A percentile compares a stretch with the other conserved stretches of the same genome.
phyloP scores from a whole-genome alignment of 2,329 filamentous ascomycete species.

The Hirsutella thompsonii region DNA sequence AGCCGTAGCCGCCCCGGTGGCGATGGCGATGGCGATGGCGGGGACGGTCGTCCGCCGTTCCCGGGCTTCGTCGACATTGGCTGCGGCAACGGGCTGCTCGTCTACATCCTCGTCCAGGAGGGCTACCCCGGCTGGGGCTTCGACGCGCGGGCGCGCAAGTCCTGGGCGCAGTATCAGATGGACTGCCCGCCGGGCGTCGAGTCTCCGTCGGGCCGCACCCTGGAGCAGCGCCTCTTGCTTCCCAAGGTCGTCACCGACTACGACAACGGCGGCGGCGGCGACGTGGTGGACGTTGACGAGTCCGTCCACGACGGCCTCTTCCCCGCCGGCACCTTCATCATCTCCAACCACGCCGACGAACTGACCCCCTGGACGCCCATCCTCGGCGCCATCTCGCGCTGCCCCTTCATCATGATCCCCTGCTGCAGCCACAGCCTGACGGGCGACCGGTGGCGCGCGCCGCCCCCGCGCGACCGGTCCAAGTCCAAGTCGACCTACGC shows the following conservation, averaged over 20 bases:
- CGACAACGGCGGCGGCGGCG: constrained; percentile 5
- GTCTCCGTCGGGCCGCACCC: constrained; percentile 17
- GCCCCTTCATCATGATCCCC: constrained; percentile 84
- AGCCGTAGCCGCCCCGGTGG: no score
- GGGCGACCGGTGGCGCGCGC: constrained; percentile 61
- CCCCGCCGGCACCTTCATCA: constrained; percentile 67
- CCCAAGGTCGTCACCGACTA: constrained; percentile 25
- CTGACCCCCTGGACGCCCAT: constrained; percentile 93
- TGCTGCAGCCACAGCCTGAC: constrained; percentile 86
- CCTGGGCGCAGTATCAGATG: constrained; percentile 61
- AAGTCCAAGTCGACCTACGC: constrained; percentile 62
- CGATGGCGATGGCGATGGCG: no score
- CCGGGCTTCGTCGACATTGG: constrained; percentile 93
- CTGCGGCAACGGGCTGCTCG: constrained; percentile 85
- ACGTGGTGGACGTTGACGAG: constrained; percentile 5
- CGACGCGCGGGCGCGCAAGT: constrained; percentile 74
- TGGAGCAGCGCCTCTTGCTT: constrained; percentile 35
- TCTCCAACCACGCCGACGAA: constrained; percentile 95
- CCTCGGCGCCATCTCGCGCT: constrained; percentile 60
- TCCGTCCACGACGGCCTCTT: constrained; percentile 52
- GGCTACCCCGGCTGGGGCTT: constrained; percentile 84
- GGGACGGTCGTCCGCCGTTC: constrained; percentile 35
- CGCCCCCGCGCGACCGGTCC: constrained; percentile 34
- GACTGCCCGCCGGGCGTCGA: constrained; percentile 5
- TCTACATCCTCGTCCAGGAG: constrained; percentile 68